Percentiles rank a stretch among this genome's conserved stretches.
phyloP scores from a whole-genome alignment of 345 rosid genomes.

The Mercurialis annua region DNA sequence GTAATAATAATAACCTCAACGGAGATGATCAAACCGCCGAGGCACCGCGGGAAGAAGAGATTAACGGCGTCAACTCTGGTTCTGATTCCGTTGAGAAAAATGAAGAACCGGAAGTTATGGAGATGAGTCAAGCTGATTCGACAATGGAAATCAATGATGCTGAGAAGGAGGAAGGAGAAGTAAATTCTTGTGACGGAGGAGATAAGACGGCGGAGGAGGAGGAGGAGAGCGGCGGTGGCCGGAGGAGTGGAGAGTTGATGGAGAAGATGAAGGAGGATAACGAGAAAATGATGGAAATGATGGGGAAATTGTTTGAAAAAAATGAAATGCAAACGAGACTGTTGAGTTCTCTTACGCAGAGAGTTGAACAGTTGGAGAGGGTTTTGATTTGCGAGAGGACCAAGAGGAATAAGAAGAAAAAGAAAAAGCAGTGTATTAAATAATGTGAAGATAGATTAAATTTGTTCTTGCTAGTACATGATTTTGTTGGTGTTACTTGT shows the following conservation, averaged over 20 bases:
- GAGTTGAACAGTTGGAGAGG: slow-evolving; percentile 58
- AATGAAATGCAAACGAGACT: slow-evolving; percentile 46
- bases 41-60: background rate
- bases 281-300: slow-evolving; percentile 50
- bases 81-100: background rate
- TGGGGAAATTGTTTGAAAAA: slow-evolving; percentile 45
- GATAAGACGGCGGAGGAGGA: background rate
- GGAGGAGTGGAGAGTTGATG: slow-evolving; percentile 32
- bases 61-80: background rate
- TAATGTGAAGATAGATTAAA: background rate
- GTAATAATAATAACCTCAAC: background rate
- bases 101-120: background rate
- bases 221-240: background rate
- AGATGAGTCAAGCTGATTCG: slow-evolving; percentile 18
- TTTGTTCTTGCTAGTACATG: background rate
- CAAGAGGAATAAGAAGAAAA: slow-evolving; percentile 40
- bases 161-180: background rate
- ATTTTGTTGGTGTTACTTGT: too few relatives aligned
- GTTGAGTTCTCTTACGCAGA: slow-evolving; percentile 37
- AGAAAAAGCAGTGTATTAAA: too few relatives aligned
- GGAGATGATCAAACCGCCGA: slow-evolving; percentile 7
- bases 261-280: slow-evolving; percentile 58
- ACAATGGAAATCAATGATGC: slow-evolving; percentile 15
- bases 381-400: slow-evolving; percentile 43
- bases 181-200: background rate